Evolutionary conservation across 108 stramenopile species (phyloP).

Genomic region (Hondaea fermentalgiana): DNA sequence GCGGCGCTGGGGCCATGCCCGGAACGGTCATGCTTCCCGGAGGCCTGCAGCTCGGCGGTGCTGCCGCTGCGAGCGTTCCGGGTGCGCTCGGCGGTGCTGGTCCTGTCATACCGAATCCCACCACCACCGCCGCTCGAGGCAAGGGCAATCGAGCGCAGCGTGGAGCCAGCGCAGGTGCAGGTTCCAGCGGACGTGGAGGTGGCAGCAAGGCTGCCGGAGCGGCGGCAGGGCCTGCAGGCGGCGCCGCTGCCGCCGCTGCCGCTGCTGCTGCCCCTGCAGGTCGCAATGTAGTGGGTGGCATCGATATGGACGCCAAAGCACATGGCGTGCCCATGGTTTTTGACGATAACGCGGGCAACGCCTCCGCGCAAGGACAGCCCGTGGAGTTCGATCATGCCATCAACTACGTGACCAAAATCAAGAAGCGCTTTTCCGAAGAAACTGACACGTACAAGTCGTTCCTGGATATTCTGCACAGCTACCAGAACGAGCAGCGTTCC

Average conservation of each 20-base stretch:
- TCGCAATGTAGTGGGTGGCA: too few relatives aligned
- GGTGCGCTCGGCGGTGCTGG: not conserved
- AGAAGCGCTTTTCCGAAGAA: slow-evolving; percentile 79
- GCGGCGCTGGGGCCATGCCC: slow-evolving; percentile 32
- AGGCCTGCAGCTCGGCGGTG: not conserved
- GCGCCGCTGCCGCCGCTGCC: not conserved
- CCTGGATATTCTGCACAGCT: slow-evolving; percentile 95
- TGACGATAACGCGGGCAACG: not conserved
- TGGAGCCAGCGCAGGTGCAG: not conserved
- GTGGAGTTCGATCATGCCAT: slow-evolving; percentile 98
- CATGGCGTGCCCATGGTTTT: not conserved
- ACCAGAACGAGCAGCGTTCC: slow-evolving; percentile 94
- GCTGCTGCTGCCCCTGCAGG: too few relatives aligned
- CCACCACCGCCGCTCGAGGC: not conserved
- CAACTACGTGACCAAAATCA: slow-evolving; percentile 70
- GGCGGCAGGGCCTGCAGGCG: not conserved
- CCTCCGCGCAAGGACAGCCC: slow-evolving; percentile 30
- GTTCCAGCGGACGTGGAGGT: not conserved
- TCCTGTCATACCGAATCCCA: not conserved
- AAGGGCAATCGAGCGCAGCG: not conserved
- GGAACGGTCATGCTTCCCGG: not conserved
- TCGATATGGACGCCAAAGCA: too few relatives aligned
- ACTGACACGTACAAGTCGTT: slow-evolving; percentile 91
- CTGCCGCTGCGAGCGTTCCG: not conserved
- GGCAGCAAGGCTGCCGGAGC: not conserved